Evolutionary conservation across 192 early-diverging fungal species (phyloP), one percentile per base, ranked within the genome.

Genomic region (Mortierella claussenii): DNA sequence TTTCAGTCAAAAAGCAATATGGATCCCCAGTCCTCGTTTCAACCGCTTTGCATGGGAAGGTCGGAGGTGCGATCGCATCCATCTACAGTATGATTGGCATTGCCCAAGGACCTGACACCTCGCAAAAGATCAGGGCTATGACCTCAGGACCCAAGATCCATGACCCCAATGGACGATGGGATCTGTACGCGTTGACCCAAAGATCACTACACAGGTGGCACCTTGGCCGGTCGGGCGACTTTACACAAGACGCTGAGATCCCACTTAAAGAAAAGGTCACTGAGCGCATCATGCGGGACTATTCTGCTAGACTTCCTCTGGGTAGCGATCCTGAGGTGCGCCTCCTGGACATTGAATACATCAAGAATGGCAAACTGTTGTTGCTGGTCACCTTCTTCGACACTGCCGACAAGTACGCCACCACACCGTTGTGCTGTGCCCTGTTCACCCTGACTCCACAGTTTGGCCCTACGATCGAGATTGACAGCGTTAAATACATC

Each of bases 141-240:
- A 67, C 65, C 27, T 76, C 73, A 15, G 73, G 73, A 55, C 73
- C 73, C 30, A 76, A 61, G 47, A 42, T 56, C 34, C 73, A 76
- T 34, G 73, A 76, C 28, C 59, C 33, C 1, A 50, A 67, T 26
- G 73, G 73, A 45, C 51, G 73, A 13, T 76, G 73, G 73, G 65
- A 76, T 36, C 15, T 76, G 18, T 76, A 42, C 44, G 58, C 54
- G 17, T 47, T 76, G 65, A 76, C 64, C 15, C 64, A 64, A 28
- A 54, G 52, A 62, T 48, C 62, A 3, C 62, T 76, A 8, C 27
- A 61, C 40, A 61, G 54, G 26, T 76, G 73, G 73, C 58, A 62
- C 27, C 28, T 76, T 20, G 37, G 56, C 44, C 56, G 73, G 34
- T 66, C 64, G 13, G 73, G 73, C 43, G 73, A 76, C 24, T 60